Evolutionary conservation across 2,329 filamentous ascomycete species (phyloP), one percentile per base, ranked within the genome.

Genomic region (Nemania sp.): DNA sequence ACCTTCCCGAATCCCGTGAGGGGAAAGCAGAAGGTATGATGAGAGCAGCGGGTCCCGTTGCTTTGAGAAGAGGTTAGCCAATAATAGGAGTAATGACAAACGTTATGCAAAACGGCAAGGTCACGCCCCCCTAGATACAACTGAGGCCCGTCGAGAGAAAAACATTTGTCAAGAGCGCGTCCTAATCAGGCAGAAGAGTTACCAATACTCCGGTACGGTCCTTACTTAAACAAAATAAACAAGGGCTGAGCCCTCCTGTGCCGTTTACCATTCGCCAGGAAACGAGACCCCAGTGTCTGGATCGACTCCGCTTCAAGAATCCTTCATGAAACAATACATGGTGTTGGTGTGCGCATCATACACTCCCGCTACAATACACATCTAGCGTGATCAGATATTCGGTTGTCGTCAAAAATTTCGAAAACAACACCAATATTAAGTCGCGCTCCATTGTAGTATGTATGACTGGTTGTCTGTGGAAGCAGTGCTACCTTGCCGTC

Each of bases 131-230:
- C 4, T 39, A 43, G 17, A 20, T 47, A 17, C 45, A 45, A 48
- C 37, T 34, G 55, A 59, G 15, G 56, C 20, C 13, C 15, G 45
- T 48, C 18, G 17, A 18, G 46, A 42, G 17, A 18, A 40, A 42
- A 45, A 13, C 20, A 62, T 63, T 63, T 63, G 60, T 63, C 60
- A 63, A 49, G 40, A 35, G 25, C 32, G n/a, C 39, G 17, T 45
- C 56, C 56, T 45, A 55, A 51, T 59, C 43, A 42, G 54, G 21
- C 37, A 50, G 37, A 45, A n/a, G 32, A 39, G 15, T 34, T 58
- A 48, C 54, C 54, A 32, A 62, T 39, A 29, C 12, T 34, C 29
- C 51, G 21, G 59, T 54, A 54, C 39, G 11, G 17, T 18, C 42
- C 32, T 43, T 34, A 20, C 42, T 20, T n/a, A 48, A n/a, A 25